These are phyloP conservation scores for Solanum megistacrolobum DNA, from an alignment of 257 asterid species.

Conservation along the genomic window DNA sequence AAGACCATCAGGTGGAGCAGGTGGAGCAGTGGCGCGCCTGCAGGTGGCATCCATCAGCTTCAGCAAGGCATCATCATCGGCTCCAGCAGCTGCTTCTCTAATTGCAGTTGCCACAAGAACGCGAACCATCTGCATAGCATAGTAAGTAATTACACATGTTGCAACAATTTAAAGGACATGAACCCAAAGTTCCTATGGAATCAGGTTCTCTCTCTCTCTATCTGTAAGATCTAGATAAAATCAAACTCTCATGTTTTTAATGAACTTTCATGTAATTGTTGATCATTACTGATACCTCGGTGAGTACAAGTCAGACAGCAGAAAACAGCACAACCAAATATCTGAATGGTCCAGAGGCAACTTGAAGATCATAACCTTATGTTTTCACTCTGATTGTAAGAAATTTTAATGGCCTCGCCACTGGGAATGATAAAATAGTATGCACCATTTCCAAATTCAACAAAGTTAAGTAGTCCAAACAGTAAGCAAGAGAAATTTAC, in stretches of 20 bases:
- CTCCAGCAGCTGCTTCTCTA: conserved; percentile 97
- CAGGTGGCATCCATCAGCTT: conserved; percentile 90
- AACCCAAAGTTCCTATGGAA: not conserved
- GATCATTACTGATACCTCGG: not conserved
- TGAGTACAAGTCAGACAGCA: not conserved
- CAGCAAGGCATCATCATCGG: conserved; percentile 64
- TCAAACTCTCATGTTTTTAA: not conserved
- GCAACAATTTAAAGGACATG: not conserved
- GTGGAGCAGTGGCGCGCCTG: conserved; percentile 96
- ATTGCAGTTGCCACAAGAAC: conserved; percentile 90
- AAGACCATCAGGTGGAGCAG: conserved; percentile 95
- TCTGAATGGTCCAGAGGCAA: not conserved
- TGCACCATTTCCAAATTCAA: not conserved
- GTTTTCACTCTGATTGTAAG: not conserved
- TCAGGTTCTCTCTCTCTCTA: not conserved
- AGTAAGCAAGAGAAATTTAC: not conserved
- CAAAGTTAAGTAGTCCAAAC: not conserved
- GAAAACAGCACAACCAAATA: not conserved
- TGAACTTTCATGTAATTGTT: not conserved
- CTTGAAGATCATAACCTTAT: not conserved
- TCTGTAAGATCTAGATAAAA: not conserved
- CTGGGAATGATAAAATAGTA: not conserved
- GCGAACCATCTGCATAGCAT: conserved; percentile 69
- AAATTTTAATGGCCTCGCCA: not conserved
- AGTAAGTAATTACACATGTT: not conserved